phyloP scores from a whole-genome alignment of 202 grass and related monocot genomes.

The Panicum hallii region DNA sequence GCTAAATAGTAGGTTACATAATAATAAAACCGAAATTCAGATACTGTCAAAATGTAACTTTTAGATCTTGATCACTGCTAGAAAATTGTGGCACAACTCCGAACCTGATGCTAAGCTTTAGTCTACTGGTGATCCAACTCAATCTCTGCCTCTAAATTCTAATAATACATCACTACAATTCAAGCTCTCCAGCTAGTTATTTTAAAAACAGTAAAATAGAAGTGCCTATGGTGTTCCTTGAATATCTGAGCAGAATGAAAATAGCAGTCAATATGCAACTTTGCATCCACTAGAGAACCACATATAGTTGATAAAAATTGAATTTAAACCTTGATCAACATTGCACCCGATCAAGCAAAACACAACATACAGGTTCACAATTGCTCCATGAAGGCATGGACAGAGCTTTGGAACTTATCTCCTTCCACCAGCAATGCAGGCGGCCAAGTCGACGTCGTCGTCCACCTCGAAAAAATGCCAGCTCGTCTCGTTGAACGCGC shows the following conservation, averaged over 20 bases:
- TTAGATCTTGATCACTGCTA: not conserved
- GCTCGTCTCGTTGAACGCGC: conserved; percentile 84
- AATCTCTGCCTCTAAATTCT: not conserved
- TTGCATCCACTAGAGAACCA: not conserved
- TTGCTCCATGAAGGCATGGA: not conserved
- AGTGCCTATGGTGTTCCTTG: not conserved
- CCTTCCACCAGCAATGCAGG: not conserved
- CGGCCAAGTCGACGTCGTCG: conserved; percentile 40
- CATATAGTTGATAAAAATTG: not conserved
- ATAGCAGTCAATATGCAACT: not conserved
- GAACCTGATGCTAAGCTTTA: not conserved
- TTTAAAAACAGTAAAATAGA: not conserved
- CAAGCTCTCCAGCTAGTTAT: not conserved
- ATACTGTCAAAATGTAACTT: not conserved
- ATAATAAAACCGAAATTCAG: not conserved
- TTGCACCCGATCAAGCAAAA: conserved; percentile 19
- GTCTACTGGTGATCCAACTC: not conserved
- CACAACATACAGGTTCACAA: conserved; percentile 1
- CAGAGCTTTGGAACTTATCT: conserved; percentile 43
- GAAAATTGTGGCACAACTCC: not conserved
- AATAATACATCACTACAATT: conserved; percentile 1
- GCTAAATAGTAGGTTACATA: not conserved
- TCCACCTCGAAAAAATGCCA: conserved; percentile 92
- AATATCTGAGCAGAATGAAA: not conserved
- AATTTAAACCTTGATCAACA: not conserved